Evolutionary conservation across 208 protist species (phyloP), one percentile per base, ranked within the genome.

Genomic region (Crithidia expoeki): DNA sequence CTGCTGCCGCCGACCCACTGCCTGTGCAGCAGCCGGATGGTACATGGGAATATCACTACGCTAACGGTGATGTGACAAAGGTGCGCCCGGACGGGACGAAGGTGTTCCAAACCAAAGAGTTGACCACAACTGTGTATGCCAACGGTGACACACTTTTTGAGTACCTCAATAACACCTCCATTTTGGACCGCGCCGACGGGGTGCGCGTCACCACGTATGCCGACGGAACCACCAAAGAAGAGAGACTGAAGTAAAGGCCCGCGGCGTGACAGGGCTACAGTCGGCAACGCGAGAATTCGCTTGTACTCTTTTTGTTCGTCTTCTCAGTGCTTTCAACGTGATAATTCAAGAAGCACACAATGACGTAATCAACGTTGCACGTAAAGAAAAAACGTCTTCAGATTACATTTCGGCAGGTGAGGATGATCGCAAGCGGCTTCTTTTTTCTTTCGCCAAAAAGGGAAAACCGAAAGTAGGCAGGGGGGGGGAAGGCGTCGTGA

Each of bases 11-110:
- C 7, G 87, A 86, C 28, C 88, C 88, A 6, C 58, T 67, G 12
- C 72, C 72, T 25, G 67, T 76, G n/a, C 84, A 89, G 59, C 80
- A 84, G 34, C 28, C 57, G 5, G 89, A 93, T 71, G 91, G 91
- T 4, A 89, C 82, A 19, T 94, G 87, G 88, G 83, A 92, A 60
- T 96, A 93, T 55, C 53, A 63, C 16, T 96, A 94, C 82, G 47
- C 49, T 46, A 93, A 82, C 76, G 88, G 88, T 25, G 81, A 90
- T 53, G 64, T 87, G 21, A 92, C 87, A 1, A 66, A 84, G 19
- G 68, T 87, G 2, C 60, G 65, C 38, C 76, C 73, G 28, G 80
- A 91, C 58, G 90, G 90, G 7, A 93, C 80, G 21, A 77, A 86
- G 55, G 74, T 93, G 0, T 96, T 89, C 70, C 70, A 81, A 64